Evolutionary conservation across 352 stramenopile species (phyloP), one percentile per base, ranked within the genome.

Genomic region (Phytophthora crassamura): DNA sequence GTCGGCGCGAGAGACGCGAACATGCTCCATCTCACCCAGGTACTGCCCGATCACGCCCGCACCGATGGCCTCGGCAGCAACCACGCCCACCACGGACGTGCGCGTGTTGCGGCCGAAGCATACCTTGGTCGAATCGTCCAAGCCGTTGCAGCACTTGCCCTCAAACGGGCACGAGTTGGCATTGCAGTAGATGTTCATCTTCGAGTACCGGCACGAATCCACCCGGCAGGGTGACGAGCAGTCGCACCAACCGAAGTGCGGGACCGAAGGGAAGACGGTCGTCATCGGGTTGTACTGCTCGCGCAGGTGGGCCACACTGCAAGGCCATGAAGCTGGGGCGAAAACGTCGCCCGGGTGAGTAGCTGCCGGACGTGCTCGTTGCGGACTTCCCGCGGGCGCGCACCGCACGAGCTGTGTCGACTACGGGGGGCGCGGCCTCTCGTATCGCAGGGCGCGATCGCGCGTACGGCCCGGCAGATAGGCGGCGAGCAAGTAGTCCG

Each of bases 91-190:
- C 45, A 10, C 4, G 3, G 8, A 8, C 22, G 20, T 57, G 4
- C 33, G 34, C 10, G 46, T 3, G 15, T 57, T 57, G 1, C 35
- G 34, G 1, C 10, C 33, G 34, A 57, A 38, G 5, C 35, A 42
- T 16, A 57, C 18, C 22, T 46, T 45, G 34, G 4, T 18, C 0
- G 49, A 46, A 1, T 57, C 35, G 2, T 15, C 18, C 12, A 57
- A 14, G 3, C 34, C 35, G 35, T 46, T 57, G 8, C 34, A 34
- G 14, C 49, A 57, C 12, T 28, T 16, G 11, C 49, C 49, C 4
- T 33, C 35, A 12, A 20, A 57, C 11, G 49, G 49, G 49, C 49
- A 57, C 4, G 18, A 57, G 22, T 57, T 57, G 15, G 15, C 6
- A 38, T 25, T 25, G 22, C 22, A 64, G 16, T 32, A 51, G 0